These are phyloP conservation scores for Asclepias syriaca DNA, from an alignment of 257 asterid species.

Conservation along the genomic window DNA sequence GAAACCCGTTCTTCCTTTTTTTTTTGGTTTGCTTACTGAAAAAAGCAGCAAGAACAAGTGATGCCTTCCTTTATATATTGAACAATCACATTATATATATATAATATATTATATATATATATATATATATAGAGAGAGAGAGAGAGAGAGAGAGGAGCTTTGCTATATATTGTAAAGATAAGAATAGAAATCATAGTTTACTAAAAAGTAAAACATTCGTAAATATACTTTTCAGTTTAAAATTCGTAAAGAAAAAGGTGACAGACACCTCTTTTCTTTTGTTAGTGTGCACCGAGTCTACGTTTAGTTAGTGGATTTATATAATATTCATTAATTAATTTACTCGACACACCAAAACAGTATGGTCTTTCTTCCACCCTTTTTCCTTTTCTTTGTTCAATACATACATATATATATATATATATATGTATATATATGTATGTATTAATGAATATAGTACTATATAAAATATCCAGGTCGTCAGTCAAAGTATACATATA, in stretches of 20 bases:
- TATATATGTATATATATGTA: too few relatives aligned
- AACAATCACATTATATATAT: neutral
- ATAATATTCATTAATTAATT: conserved; percentile 4
- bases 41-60: conserved; percentile 14
- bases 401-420: too few relatives aligned
- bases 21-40: conserved; percentile 11
- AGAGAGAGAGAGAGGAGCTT: neutral
- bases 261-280: conserved; percentile 55
- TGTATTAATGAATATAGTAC: too few relatives aligned
- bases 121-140: too few relatives aligned
- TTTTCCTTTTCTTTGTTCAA: neutral
- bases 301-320: conserved; percentile 51
- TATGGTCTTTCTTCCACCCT: neutral
- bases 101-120: too few relatives aligned
- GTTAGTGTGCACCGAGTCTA: conserved; percentile 79
- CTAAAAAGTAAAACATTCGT: conserved; percentile 28
- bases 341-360: neutral
- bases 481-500: too few relatives aligned
- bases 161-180: conserved; percentile 15
- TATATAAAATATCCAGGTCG: too few relatives aligned
- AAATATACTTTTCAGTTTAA: conserved; percentile 29
- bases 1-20: conserved; percentile 18
- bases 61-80: conserved; percentile 25
- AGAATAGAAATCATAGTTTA: conserved; percentile 23
- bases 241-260: conserved; percentile 43